Conservation (phyloP, 257 asterid species). For the Jaltomata sinuosa region DNA sequence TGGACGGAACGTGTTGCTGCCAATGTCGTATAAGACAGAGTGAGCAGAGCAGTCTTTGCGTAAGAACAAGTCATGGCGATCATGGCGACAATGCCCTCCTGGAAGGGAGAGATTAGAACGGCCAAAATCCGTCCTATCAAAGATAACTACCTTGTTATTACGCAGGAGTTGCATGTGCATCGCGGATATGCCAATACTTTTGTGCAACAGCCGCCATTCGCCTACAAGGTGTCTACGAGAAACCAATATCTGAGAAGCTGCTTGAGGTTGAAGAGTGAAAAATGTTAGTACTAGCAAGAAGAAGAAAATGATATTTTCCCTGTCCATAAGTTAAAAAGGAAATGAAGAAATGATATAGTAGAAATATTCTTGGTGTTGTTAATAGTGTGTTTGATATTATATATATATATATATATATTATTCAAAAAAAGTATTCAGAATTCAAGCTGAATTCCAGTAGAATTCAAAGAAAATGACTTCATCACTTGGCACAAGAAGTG, state of each 20-base stretch:
- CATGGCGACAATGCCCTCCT: conserved; percentile 22
- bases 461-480: neutral
- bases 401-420: neutral
- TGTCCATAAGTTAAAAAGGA: neutral
- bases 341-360: neutral
- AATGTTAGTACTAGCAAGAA: conserved; percentile 2
- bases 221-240: conserved; percentile 7
- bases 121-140: conserved; percentile 36
- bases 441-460: neutral
- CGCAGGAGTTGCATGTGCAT: neutral
- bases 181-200: neutral
- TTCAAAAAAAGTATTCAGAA: neutral
- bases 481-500: neutral
- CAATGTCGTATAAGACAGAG: conserved; percentile 43
- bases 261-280: neutral
- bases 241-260: neutral
- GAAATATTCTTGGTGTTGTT: neutral
- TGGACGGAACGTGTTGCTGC: neutral
- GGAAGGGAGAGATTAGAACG: conserved; percentile 38
- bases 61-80: neutral
- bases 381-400: neutral
- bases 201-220: conserved; percentile 32
- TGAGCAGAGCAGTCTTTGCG: conserved; percentile 51
- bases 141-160: conserved; percentile 31
- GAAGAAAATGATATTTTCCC: neutral